Evolutionary conservation across 352 stramenopile genomes (phyloP).

Genomic region (Globisporangium abappressorium): DNA sequence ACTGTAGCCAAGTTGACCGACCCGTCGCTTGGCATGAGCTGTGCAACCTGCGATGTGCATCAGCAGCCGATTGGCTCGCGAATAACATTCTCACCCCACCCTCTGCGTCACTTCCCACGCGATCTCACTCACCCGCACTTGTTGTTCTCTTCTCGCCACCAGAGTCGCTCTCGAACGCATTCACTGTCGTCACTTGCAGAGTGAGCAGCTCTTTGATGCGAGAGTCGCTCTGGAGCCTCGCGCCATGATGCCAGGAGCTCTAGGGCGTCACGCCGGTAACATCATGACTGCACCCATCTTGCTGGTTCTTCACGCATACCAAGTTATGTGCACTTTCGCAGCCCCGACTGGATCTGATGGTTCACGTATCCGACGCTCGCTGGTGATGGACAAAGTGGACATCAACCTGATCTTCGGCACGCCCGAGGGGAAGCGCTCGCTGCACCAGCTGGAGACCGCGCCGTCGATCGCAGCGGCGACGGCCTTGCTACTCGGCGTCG

Average conservation of each 20-base stretch:
- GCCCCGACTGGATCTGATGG: no score
- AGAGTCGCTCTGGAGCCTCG: background rate
- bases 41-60: slow-evolving; percentile 9
- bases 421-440: slow-evolving; percentile 13
- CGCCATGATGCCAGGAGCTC: background rate
- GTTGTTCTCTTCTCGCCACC: background rate
- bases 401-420: slow-evolving; percentile 17
- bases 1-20: background rate
- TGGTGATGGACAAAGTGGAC: slow-evolving; percentile 17
- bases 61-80: background rate
- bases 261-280: background rate
- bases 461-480: slow-evolving; percentile 17
- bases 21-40: background rate
- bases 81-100: background rate
- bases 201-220: background rate
- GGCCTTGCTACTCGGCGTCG: slow-evolving; percentile 16
- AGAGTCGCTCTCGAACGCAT: background rate
- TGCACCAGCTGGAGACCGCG: slow-evolving; percentile 21
- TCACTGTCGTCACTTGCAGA: background rate
- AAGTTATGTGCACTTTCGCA: background rate
- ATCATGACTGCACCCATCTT: background rate
- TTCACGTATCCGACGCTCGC: background rate
- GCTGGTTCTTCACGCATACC: background rate
- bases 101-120: slow-evolving; percentile 9
- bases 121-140: background rate